These are phyloP conservation scores for Cyclocybe aegerita DNA, from an alignment of 768 basidiomycete genomes.

Conservation along the genomic window DNA sequence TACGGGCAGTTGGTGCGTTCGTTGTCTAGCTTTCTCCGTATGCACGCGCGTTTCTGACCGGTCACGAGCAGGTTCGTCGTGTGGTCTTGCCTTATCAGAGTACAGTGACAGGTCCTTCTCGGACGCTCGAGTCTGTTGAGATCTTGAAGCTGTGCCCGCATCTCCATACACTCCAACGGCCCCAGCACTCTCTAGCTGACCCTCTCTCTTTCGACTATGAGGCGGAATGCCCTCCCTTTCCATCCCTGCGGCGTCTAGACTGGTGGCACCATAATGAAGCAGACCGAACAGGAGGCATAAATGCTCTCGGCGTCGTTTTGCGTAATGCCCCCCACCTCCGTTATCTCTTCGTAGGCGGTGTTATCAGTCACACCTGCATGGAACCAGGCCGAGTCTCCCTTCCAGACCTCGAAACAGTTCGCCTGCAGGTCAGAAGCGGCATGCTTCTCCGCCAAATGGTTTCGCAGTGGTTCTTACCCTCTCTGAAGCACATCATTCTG, in stretches of 20 bases:
- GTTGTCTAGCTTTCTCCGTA: neutral
- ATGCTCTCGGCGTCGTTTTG: constrained; percentile 55
- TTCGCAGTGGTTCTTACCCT: constrained; percentile 50
- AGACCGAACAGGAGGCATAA: constrained; percentile 63
- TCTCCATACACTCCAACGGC: constrained; percentile 56
- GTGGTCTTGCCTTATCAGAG: constrained; percentile 57
- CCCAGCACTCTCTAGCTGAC: constrained; percentile 26
- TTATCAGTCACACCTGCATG: constrained; percentile 27
- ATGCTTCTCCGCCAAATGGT: constrained; percentile 49
- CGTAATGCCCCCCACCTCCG: constrained; percentile 51
- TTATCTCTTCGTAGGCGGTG: constrained; percentile 58
- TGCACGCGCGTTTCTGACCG: constrained; percentile 3
- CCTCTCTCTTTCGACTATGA: constrained; percentile 53
- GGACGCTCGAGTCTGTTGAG: constrained; percentile 36
- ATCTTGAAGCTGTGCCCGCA: constrained; percentile 49
- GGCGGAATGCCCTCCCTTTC: constrained; percentile 41
- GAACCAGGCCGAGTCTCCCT: constrained; percentile 33
- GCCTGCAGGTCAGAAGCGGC: constrained; percentile 47
- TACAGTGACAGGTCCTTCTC: constrained; percentile 39
- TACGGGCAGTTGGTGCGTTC: constrained; percentile 32
- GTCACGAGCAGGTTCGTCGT: constrained; percentile 45
- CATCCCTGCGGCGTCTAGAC: constrained; percentile 59
- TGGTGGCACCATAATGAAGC: constrained; percentile 67
- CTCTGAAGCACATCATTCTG: constrained; percentile 48
- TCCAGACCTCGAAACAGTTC: constrained; percentile 51